These are phyloP conservation scores for Chenopodium formosanum DNA, from an alignment of 148 eudicot species.

Conservation along the genomic window DNA sequence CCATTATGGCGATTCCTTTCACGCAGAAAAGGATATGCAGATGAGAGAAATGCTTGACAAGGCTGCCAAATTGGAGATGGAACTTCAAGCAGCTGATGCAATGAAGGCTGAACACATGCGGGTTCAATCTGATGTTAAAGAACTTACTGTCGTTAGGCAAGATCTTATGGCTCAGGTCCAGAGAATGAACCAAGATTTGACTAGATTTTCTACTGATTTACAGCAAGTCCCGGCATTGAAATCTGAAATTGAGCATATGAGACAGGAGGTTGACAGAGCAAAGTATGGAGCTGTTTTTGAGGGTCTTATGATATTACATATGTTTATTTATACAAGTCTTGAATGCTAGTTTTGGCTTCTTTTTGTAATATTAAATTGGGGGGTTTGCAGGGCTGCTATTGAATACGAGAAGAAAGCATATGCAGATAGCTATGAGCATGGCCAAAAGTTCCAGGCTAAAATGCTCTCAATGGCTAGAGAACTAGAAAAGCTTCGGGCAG, in stretches of 20 bases:
- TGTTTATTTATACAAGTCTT: neutral
- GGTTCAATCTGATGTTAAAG: conserved; percentile 68
- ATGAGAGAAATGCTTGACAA: conserved; percentile 73
- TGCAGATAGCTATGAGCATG: conserved; percentile 91
- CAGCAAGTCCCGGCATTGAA: conserved; percentile 73
- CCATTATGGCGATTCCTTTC: conserved; percentile 54
- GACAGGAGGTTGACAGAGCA: conserved; percentile 71
- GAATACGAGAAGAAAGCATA: conserved; percentile 91
- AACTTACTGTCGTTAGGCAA: conserved; percentile 60
- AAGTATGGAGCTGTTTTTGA: conserved; percentile 44
- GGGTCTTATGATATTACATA: neutral
- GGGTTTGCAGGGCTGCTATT: conserved; percentile 71
- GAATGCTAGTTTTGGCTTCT: conserved; percentile 3
- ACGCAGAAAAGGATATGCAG: conserved; percentile 66
- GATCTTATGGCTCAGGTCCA: conserved; percentile 70
- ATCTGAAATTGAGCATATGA: conserved; percentile 72
- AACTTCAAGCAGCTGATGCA: conserved; percentile 60
- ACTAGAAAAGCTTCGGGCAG: conserved; percentile 94
- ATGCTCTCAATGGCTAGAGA: conserved; percentile 84
- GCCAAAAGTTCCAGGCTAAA: conserved; percentile 80
- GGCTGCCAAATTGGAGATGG: conserved; percentile 73
- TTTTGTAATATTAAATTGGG: neutral
- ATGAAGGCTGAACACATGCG: conserved; percentile 77
- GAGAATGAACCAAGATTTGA: conserved; percentile 73
- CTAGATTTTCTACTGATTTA: conserved; percentile 65